Evolutionary conservation across 164 flowering plant species (phyloP), one percentile per base, ranked within the genome.

Genomic region (Kalanchoe fedtschenkoi): DNA sequence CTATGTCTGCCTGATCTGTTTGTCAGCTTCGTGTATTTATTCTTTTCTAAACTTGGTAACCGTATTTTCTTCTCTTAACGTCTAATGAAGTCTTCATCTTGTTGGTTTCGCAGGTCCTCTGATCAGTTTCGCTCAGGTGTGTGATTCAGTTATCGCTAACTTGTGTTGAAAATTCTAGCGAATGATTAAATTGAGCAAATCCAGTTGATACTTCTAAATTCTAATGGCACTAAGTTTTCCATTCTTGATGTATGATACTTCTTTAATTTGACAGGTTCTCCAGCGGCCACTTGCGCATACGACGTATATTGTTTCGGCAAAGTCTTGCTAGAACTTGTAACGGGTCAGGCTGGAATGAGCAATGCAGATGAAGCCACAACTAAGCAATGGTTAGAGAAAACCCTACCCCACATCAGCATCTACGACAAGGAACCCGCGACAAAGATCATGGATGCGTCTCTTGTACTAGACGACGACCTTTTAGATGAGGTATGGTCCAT

Each of bases 401-500:
- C 81, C 13, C 64, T 91, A 58, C 85, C 80, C 29, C 71, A 71
- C 73, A 84, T 91, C 65, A 87, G 74, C 64, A 80, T 81, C 42
- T 77, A 85, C 26, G 95, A 91, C 61, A 81, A 85, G 65, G 96
- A 89, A 62, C 74, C 78, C 41, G 74, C 89, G 34, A 74, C 76
- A 1, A 85, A 80, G 76, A 91, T 91, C 42, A 70, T 91, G 34
- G 96, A 89, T 59, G 87, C 91, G 1, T 81, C 84, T 56, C 79
- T 91, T 30, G 71, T 91, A 5, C 63, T 85, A 24, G 90, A 89
- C 33, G 96, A 87, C 32, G 96, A 89, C 62, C 76, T 91, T 9
- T 63, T 88, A 54, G 92, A 89, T 61, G 98, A 89, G 66, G 98
- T 89, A n/a, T 91, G 97, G 97, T 92, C 97, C 10, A 83, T 87